Conservation (phyloP, 2,329 filamentous ascomycete species). For the Aspergillus awamori region DNA sequence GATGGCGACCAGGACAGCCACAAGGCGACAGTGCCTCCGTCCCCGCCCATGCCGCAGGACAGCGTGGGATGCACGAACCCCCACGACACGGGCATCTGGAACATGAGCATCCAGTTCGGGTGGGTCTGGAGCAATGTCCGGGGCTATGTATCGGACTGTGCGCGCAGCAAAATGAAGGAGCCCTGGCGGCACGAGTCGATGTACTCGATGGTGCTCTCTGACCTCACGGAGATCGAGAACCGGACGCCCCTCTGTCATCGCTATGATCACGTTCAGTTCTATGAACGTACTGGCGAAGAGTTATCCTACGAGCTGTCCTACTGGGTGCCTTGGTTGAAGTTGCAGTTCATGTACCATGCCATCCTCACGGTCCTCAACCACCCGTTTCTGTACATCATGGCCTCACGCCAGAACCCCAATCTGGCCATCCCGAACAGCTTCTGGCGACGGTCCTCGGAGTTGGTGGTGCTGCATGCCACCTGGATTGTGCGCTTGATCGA, state of each 20-base stretch:
- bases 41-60: constrained; percentile 50
- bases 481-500: constrained; percentile 60
- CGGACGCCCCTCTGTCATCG: constrained; percentile 53
- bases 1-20: constrained; percentile 22
- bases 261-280: constrained; percentile 58
- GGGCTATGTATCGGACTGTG: constrained; percentile 53
- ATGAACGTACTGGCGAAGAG: constrained; percentile 53
- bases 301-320: constrained; percentile 51
- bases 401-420: constrained; percentile 56
- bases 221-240: constrained; percentile 55
- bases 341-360: constrained; percentile 58
- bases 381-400: constrained; percentile 57
- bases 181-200: constrained; percentile 57
- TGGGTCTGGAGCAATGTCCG: constrained; percentile 55
- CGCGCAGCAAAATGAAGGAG: constrained; percentile 52
- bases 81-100: constrained; percentile 55
- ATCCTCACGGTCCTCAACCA: constrained; percentile 58
- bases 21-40: constrained; percentile 35
- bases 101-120: constrained; percentile 52
- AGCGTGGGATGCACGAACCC: constrained; percentile 47
- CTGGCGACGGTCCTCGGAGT: constrained; percentile 56
- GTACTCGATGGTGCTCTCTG: constrained; percentile 55
- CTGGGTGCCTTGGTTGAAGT: constrained; percentile 57
- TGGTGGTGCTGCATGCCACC: constrained; percentile 56
- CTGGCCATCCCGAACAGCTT: constrained; percentile 58